These are phyloP conservation scores for Botrytis medusae DNA, from an alignment of 2,329 filamentous ascomycete species.

Conservation along the genomic window DNA sequence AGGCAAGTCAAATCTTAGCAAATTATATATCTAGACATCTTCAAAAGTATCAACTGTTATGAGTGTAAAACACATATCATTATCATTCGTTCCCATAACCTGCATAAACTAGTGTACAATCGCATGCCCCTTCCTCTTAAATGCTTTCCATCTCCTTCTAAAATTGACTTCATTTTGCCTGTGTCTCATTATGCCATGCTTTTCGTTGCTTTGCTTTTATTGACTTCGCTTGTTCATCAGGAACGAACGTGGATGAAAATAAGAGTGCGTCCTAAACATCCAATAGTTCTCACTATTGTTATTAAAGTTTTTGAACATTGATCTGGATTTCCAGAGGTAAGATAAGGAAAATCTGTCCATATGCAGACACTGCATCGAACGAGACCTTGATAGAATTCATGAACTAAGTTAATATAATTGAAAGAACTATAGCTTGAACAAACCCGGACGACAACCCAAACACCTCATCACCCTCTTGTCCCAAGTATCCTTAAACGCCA, in stretches of 20 bases:
- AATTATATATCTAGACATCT: too few species aligned
- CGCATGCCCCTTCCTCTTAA: neutral
- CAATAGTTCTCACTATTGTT: neutral
- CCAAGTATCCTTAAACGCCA: slow-evolving; percentile 4
- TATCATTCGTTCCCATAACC: neutral
- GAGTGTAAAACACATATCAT: neutral
- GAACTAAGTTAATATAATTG: neutral
- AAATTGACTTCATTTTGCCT: neutral
- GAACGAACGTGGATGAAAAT: neutral
- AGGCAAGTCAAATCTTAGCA: neutral
- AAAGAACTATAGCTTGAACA: slow-evolving; percentile 9
- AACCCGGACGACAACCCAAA: slow-evolving; percentile 9
- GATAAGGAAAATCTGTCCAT: neutral
- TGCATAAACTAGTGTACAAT: neutral
- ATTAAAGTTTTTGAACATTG: neutral
- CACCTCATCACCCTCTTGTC: neutral
- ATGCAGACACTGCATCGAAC: neutral
- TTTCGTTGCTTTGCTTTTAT: neutral
- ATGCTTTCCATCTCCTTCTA: neutral
- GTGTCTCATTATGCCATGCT: too few species aligned
- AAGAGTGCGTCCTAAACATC: neutral
- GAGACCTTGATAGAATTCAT: slow-evolving; percentile 8
- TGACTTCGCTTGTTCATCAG: neutral
- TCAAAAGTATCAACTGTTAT: neutral
- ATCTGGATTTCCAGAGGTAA: neutral